These are phyloP conservation scores for Exophiala alcalophila DNA, from an alignment of 2,329 filamentous ascomycete species.

Conservation along the genomic window DNA sequence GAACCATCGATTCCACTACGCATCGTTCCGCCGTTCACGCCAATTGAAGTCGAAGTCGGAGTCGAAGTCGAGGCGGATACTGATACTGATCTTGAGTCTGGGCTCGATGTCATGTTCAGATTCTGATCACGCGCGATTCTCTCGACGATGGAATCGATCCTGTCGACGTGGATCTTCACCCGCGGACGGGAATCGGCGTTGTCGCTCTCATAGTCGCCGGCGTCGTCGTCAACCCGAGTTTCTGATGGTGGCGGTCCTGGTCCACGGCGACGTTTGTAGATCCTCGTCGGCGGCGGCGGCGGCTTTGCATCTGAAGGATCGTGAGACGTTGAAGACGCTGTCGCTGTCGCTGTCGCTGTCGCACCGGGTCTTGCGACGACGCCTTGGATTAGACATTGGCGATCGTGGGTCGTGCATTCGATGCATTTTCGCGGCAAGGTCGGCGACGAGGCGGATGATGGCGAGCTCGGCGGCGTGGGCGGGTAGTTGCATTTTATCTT, in stretches of 20 bases:
- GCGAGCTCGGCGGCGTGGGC: slow-evolving; percentile 1
- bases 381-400: slow-evolving; percentile 26
- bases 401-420: slow-evolving; percentile 23
- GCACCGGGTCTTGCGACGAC: slow-evolving; percentile 7
- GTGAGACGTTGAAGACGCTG: not conserved
- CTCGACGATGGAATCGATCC: slow-evolving; percentile 18
- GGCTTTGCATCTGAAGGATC: not conserved
- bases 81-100: no score
- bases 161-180: slow-evolving; percentile 20
- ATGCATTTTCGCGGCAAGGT: slow-evolving; percentile 20
- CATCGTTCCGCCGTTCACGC: no score
- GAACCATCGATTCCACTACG: not conserved
- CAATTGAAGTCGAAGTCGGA: no score
- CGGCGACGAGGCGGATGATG: not conserved
- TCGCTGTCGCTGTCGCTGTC: not conserved
- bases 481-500: slow-evolving; percentile 30
- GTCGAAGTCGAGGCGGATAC: no score
- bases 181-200: not conserved
- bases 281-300: slow-evolving; percentile 1
- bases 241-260: not conserved
- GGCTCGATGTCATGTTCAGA: not conserved
- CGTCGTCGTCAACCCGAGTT: not conserved
- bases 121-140: slow-evolving; percentile 11
- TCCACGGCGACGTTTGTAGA: slow-evolving; percentile 21
- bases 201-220: slow-evolving; percentile 3